Evolutionary conservation across 768 basidiomycete genomes (phyloP).

Genomic region (Boletus pseudopeckii): DNA sequence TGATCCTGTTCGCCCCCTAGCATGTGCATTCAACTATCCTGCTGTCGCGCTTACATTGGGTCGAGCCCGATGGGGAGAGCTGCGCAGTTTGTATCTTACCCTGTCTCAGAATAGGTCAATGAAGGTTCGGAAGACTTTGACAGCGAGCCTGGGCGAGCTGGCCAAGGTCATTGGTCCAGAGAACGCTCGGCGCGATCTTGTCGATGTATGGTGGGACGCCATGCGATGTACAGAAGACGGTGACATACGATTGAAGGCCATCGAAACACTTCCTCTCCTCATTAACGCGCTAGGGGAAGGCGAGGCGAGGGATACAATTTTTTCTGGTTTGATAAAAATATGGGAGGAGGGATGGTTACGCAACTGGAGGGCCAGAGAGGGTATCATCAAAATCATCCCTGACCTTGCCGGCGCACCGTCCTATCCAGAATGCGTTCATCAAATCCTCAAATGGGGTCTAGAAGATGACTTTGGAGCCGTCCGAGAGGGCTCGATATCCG

Average conservation of each 20-base stretch:
- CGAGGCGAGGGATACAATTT: slow-evolving; percentile 43
- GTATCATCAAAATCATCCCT: slow-evolving; percentile 54
- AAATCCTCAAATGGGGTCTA: slow-evolving; percentile 58
- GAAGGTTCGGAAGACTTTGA: slow-evolving; percentile 75
- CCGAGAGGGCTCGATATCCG: slow-evolving; percentile 65
- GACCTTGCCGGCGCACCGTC: slow-evolving; percentile 45
- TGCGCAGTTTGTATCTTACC: slow-evolving; percentile 64
- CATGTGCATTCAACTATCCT: slow-evolving; percentile 89
- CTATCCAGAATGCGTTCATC: slow-evolving; percentile 45
- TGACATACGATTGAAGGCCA: slow-evolving; percentile 67
- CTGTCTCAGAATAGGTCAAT: slow-evolving; percentile 57
- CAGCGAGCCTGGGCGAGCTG: slow-evolving; percentile 86
- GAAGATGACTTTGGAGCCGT: slow-evolving; percentile 84
- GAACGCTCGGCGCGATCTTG: slow-evolving; percentile 61
- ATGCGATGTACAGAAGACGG: slow-evolving; percentile 54
- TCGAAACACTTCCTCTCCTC: slow-evolving; percentile 63
- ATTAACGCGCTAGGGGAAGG: slow-evolving; percentile 47
- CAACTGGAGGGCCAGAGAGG: slow-evolving; percentile 81
- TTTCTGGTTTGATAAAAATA: slow-evolving; percentile 43
- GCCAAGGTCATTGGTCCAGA: slow-evolving; percentile 80
- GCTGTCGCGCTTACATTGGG: slow-evolving; percentile 87
- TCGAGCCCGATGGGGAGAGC: slow-evolving; percentile 63
- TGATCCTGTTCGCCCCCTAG: slow-evolving; percentile 69
- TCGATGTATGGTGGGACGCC: slow-evolving; percentile 67
- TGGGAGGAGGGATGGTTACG: slow-evolving; percentile 61